Evolutionary conservation across 257 asterid species (phyloP).

Genomic region (Primulina tabacum): DNA sequence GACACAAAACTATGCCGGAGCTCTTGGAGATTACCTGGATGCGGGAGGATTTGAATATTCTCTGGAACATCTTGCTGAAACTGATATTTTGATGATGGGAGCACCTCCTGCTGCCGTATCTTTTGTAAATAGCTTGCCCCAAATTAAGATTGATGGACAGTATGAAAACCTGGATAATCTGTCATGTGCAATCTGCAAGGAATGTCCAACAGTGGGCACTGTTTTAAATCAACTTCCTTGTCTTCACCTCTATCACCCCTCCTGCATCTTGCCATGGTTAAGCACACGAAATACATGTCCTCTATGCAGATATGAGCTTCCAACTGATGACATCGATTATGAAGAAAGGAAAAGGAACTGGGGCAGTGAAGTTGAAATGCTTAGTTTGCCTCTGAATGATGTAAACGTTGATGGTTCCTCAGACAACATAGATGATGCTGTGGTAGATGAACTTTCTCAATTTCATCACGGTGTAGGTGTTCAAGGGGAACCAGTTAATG

Average conservation of each 20-base stretch:
- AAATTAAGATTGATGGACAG: constrained; percentile 44
- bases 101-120: constrained; percentile 80
- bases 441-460: constrained; percentile 31
- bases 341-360: constrained; percentile 50
- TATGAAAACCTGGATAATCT: constrained; percentile 37
- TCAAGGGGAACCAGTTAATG: constrained; percentile 27
- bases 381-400: constrained; percentile 31
- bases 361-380: constrained; percentile 22
- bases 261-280: constrained; percentile 86
- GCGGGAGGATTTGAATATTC: constrained; percentile 52
- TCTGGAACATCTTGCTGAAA: constrained; percentile 58
- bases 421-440: constrained; percentile 29
- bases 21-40: constrained; percentile 46
- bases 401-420: constrained; percentile 35
- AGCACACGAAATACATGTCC: constrained; percentile 86
- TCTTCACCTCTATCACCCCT: constrained; percentile 71
- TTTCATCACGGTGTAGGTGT: constrained; percentile 13
- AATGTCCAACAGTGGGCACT: constrained; percentile 49
- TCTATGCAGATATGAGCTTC: constrained; percentile 87
- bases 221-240: constrained; percentile 82
- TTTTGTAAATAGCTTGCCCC: constrained; percentile 47
- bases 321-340: constrained; percentile 78
- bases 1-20: constrained; percentile 34
- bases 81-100: constrained; percentile 60
- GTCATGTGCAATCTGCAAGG: constrained; percentile 94